phyloP scores from a whole-genome alignment of 2,329 filamentous ascomycete genomes.

The Exophiala sideris region DNA sequence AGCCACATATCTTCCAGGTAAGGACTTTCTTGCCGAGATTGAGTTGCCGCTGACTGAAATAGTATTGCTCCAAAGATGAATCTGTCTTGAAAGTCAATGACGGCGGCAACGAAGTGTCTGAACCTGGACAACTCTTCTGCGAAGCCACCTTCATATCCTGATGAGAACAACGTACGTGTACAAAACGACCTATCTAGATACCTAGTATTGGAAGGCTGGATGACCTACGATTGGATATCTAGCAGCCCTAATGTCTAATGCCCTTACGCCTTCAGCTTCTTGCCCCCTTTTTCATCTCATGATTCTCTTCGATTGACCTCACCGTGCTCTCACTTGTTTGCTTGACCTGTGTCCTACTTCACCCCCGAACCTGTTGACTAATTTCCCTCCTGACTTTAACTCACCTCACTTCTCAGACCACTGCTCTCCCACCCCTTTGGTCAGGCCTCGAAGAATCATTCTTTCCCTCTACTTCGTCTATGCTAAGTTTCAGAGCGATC shows the following conservation, averaged over 20 bases:
- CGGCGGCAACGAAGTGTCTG: slow-evolving; percentile 71
- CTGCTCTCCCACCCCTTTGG: background rate
- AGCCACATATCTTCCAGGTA: slow-evolving; percentile 97
- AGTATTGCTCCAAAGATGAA: slow-evolving; percentile 68
- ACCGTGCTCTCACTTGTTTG: background rate
- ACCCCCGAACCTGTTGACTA: background rate
- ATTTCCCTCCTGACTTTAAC: background rate
- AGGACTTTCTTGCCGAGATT: slow-evolving; percentile 25
- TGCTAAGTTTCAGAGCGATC: background rate
- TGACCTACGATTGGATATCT: slow-evolving; percentile 33
- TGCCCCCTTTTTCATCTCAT: background rate
- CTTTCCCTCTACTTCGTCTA: background rate
- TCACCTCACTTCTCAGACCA: background rate
- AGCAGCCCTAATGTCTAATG: slow-evolving; percentile 28
- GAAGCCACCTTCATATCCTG: slow-evolving; percentile 96
- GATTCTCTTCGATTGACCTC: background rate
- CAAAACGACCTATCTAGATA: slow-evolving; percentile 2
- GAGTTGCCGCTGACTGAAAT: slow-evolving; percentile 3
- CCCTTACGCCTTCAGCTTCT: slow-evolving; percentile 8
- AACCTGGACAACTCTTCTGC: slow-evolving; percentile 75
- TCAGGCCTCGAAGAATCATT: background rate
- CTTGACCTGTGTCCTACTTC: background rate
- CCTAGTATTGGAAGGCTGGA: slow-evolving; percentile 27
- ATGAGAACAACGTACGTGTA: slow-evolving; percentile 15
- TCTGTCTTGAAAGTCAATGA: slow-evolving; percentile 79